Percentiles rank a stretch among this genome's conserved stretches.
Conservation (phyloP, 805 yeast genomes). For the Sungouiozyma ichnusensis region DNA sequence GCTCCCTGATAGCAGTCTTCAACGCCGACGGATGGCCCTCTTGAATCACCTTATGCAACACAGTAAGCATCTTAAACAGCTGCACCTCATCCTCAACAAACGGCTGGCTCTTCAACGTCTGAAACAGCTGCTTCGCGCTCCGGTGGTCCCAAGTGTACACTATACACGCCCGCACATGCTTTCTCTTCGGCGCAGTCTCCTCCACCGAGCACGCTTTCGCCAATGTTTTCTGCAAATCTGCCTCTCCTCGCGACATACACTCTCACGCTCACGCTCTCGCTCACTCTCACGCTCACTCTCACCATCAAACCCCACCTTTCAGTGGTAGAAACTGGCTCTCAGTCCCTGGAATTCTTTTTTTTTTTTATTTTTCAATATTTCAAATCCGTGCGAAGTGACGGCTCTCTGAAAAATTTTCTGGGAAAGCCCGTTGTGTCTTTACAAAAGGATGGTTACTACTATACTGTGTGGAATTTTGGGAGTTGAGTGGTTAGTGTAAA, state of each 20-base stretch:
- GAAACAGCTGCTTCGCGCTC: conserved; percentile 76
- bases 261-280: neutral
- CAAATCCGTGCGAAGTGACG: neutral
- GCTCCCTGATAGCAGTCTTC: conserved; percentile 67
- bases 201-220: conserved; percentile 80
- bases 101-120: conserved; percentile 67
- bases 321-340: neutral
- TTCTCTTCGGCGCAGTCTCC: conserved; percentile 88
- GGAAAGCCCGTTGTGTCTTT: too few relatives aligned
- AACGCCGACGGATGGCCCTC: conserved; percentile 91
- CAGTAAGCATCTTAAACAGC: conserved; percentile 73
- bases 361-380: neutral
- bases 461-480: too few relatives aligned
- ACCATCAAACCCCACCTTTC: neutral
- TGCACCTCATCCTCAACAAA: conserved; percentile 70
- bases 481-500: too few relatives aligned
- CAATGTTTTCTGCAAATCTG: conserved; percentile 33
- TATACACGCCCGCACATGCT: conserved; percentile 91
- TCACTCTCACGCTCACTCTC: neutral
- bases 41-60: conserved; percentile 86
- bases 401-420: neutral
- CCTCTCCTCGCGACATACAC: conserved; percentile 26
- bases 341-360: neutral
- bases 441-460: too few relatives aligned
- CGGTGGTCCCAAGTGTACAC: conserved; percentile 95